A percentile compares a stretch with the other conserved stretches of the same genome.
These are phyloP conservation scores for Halteria grandinella DNA, from an alignment of 73 alveolate species.

Conservation along the genomic window DNA sequence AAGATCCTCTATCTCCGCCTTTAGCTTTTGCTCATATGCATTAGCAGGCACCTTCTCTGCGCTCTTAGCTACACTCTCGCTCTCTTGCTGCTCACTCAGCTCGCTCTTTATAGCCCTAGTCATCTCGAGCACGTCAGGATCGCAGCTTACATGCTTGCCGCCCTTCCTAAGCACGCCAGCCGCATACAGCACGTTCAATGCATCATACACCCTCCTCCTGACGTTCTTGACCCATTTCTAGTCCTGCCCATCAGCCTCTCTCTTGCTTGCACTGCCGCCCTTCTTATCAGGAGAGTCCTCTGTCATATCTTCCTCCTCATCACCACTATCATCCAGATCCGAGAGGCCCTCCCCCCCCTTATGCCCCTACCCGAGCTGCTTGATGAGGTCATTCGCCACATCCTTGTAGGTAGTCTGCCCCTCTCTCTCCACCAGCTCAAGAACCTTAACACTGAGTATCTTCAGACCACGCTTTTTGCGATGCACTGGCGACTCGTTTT, in stretches of 20 bases:
- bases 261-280: neutral
- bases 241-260: neutral
- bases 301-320: constrained; percentile 35
- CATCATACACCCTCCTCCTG: constrained; percentile 91
- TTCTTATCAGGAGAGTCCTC: constrained; percentile 21
- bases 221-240: constrained; percentile 84
- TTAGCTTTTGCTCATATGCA: neutral
- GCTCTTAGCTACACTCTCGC: neutral
- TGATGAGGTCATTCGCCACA: constrained; percentile 79
- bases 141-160: constrained; percentile 69
- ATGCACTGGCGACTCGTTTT: constrained; percentile 8
- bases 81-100: neutral
- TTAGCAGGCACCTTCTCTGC: constrained; percentile 8
- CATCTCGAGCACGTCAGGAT: constrained; percentile 11
- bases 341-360: neutral
- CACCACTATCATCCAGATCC: constrained; percentile 41
- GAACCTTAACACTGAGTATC: constrained; percentile 75
- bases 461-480: constrained; percentile 75
- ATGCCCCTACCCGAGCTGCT: constrained; percentile 40
- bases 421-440: constrained; percentile 67
- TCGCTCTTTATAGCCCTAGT: constrained; percentile 2
- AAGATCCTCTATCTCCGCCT: neutral
- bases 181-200: constrained; percentile 89
- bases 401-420: constrained; percentile 77
- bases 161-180: constrained; percentile 76